Base-by-base conservation (phyloP, 1,284 basidiomycete genomes). In the Tremellales sp. region DNA sequence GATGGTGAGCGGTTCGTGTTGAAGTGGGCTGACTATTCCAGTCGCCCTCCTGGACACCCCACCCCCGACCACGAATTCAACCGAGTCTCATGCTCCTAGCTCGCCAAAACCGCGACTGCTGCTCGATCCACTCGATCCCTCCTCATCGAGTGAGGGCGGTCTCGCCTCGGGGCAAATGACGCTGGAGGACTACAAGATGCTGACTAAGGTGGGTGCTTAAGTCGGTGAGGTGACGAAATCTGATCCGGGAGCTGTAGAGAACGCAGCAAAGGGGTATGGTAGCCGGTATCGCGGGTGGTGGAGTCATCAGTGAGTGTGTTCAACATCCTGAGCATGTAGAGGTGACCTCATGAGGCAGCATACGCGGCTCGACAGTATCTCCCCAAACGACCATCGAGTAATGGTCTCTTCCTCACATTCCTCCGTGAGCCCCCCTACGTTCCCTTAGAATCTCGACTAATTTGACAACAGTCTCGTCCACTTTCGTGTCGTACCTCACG, bases 321-420 rank as follows among this genome's bases (percentile, higher is more conserved):
- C 21, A 18, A 40, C 2, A 12, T 19, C 13, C 24, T 38, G 29
- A 28, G 9, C 36, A 10, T n/a, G 16, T 4, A n/a, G 13, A 2
- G 16, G 7, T 4, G 9, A 38, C 22, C 46, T 51, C 35, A 57
- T 41, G 4, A 16, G 5, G 24, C 42, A 51, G 51, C 56, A 12
- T 53, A 36, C 10, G 19, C 36, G 26, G 46, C 42, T 8, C 25
- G 37, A 16, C 46, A 43, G 21, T 21, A 43, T 33, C 14, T 31
- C 6, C 42, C 42, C 12, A 43, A 29, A 24, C 27, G 42, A 31
- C 56, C 50, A 7, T 61, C 41, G 35, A 45, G 43, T 32, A 65
- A 63, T 42, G 57, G 48, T 5, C 45, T 65, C 12, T 50, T 56
- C 5, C 28, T 58, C 13, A 60, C 55, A 6, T 65, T 65, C 42